A percentile compares a stretch with the other conserved stretches of the same genome.
Evolutionary conservation across 208 protist genomes (phyloP).

Genomic region (Crithidia expoeki): DNA sequence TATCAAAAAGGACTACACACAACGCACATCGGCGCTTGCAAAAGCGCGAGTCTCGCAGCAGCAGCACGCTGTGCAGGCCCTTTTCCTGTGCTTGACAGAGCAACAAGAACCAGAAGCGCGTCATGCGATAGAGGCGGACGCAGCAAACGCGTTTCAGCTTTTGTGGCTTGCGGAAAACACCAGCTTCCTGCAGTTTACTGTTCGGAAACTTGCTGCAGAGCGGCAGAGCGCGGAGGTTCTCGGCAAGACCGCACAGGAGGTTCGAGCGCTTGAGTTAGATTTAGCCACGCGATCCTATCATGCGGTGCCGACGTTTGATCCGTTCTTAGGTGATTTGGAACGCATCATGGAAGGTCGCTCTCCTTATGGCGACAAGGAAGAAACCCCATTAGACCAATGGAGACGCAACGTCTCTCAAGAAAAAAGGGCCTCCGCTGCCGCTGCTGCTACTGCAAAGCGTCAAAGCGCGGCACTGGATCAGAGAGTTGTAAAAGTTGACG

Average conservation of each 20-base stretch:
- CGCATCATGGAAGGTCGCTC: conserved; percentile 9
- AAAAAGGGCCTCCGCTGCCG: not conserved
- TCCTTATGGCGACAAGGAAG: not conserved
- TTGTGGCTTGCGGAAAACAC: conserved; percentile 12
- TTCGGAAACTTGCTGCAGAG: not conserved
- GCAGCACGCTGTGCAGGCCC: not conserved
- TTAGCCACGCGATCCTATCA: conserved; percentile 21
- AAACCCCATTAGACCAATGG: not conserved
- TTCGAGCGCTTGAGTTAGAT: conserved; percentile 21
- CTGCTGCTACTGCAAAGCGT: not conserved
- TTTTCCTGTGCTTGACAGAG: not conserved
- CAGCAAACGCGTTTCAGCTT: not conserved
- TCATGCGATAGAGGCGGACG: conserved; percentile 7
- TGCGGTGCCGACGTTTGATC: conserved; percentile 4
- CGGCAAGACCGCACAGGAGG: conserved; percentile 9
- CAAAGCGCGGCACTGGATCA: not conserved
- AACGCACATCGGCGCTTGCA: not conserved
- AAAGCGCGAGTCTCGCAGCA: not conserved
- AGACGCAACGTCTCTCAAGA: not conserved
- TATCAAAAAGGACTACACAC: conserved; percentile 14
- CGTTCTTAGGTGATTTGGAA: conserved; percentile 12
- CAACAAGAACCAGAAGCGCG: conserved; percentile 12
- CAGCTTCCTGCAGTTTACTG: not conserved
- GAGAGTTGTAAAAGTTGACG: conserved; percentile 13
- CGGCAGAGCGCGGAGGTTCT: not conserved